Percentiles rank a stretch among this genome's conserved stretches.
phyloP scores from a whole-genome alignment of 306 rosid species.

The Quercus bicolor region DNA sequence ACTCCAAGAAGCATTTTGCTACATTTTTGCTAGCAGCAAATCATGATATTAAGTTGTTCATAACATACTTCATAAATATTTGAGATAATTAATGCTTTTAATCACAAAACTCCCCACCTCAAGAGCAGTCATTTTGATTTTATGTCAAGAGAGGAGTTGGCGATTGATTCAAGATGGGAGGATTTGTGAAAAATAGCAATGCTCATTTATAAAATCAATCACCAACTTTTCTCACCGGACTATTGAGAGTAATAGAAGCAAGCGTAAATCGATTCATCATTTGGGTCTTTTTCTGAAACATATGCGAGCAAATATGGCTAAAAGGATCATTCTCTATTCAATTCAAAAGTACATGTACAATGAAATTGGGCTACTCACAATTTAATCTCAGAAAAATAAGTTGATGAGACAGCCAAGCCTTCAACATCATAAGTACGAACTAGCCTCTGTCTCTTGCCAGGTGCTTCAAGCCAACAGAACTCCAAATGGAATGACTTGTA shows the following conservation, averaged over 20 bases:
- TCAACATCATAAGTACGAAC: constrained; percentile 83
- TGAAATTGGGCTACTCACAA: constrained; percentile 27
- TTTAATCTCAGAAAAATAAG: constrained; percentile 69
- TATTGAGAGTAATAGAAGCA: background rate
- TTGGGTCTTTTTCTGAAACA: background rate
- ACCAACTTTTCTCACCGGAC: background rate
- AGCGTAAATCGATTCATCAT: background rate
- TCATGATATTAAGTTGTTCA: too few species aligned
- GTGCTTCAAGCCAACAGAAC: constrained; percentile 88
- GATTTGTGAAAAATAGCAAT: too few species aligned
- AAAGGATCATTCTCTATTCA: background rate
- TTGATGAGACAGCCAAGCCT: constrained; percentile 95
- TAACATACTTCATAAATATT: too few species aligned
- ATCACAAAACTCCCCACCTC: too few species aligned
- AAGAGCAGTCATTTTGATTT: too few species aligned
- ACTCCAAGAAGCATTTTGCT: too few species aligned
- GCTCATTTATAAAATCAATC: too few species aligned
- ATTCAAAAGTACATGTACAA: background rate
- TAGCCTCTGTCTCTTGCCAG: constrained; percentile 74
- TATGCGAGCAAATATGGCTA: background rate
- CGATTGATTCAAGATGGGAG: too few species aligned
- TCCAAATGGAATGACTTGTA: constrained; percentile 82
- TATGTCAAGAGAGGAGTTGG: too few species aligned
- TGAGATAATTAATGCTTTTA: too few species aligned
- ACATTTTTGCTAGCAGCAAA: too few species aligned